These are phyloP conservation scores for Ordospora pajunii DNA, from an alignment of 371 early-diverging fungal genomes.

Conservation along the genomic window DNA sequence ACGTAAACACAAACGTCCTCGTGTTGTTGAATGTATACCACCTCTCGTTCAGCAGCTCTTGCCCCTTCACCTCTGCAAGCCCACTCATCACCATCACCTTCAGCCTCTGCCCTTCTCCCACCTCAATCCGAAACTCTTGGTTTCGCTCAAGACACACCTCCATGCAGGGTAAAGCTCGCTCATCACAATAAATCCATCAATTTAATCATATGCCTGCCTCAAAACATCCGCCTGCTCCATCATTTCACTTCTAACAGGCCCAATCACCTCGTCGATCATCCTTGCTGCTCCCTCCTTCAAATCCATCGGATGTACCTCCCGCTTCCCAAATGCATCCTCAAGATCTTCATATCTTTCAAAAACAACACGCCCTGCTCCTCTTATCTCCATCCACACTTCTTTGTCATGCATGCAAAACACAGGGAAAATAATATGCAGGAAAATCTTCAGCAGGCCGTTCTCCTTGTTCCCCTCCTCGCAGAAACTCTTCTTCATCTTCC, in stretches of 20 bases:
- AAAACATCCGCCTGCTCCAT: constrained; percentile 60
- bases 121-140: constrained; percentile 45
- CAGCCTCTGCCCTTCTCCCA: constrained; percentile 27
- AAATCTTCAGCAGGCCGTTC: constrained; percentile 81
- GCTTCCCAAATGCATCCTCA: constrained; percentile 73
- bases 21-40: constrained; percentile 56
- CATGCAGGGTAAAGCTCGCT: constrained; percentile 3
- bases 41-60: constrained; percentile 55
- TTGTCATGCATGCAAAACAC: constrained; percentile 56
- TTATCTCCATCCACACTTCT: constrained; percentile 66
- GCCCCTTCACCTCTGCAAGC: constrained; percentile 54
- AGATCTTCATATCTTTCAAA: constrained; percentile 69
- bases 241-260: constrained; percentile 76
- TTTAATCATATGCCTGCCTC: constrained; percentile 62
- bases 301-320: constrained; percentile 86
- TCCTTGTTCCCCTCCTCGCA: constrained; percentile 89
- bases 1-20: constrained; percentile 56
- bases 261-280: constrained; percentile 74
- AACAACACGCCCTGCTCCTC: constrained; percentile 70
- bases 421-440: constrained; percentile 80
- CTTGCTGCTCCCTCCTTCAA: constrained; percentile 77
- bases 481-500: constrained; percentile 88
- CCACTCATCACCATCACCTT: constrained; percentile 52
- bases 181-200: background rate
- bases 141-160: constrained; percentile 16